These are phyloP conservation scores for Beauveria caledonica DNA, from an alignment of 2,329 filamentous ascomycete species.

Conservation along the genomic window DNA sequence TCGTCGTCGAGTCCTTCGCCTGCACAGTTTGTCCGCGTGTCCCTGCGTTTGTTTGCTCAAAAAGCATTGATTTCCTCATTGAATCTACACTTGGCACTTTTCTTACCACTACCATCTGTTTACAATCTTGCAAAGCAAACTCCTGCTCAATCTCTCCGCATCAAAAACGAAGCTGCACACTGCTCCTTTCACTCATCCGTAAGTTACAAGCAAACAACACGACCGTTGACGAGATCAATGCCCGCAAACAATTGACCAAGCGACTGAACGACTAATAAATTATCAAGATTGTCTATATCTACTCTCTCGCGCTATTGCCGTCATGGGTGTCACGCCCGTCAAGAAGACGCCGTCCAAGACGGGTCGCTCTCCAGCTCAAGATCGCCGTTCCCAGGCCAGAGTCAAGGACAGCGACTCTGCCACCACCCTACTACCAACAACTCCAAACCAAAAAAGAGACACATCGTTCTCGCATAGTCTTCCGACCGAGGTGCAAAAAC, in stretches of 20 bases:
- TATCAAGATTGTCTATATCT: not conserved
- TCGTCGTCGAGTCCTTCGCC: not conserved
- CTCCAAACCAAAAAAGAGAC: not conserved
- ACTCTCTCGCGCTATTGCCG: not conserved
- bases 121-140: not conserved
- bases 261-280: no score
- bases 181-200: not conserved
- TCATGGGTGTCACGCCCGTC: constrained; percentile 13
- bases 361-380: constrained; percentile 12
- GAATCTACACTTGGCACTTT: not conserved
- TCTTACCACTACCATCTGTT: not conserved
- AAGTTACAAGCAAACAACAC: not conserved
- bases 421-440: not conserved
- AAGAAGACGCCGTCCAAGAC: constrained; percentile 17
- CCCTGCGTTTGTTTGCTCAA: not conserved
- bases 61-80: not conserved
- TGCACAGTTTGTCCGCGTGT: not conserved
- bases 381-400: constrained; percentile 12
- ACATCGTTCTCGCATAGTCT: constrained; percentile 5
- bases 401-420: constrained; percentile 9
- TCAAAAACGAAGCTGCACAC: not conserved
- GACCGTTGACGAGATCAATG: not conserved
- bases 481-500: constrained; percentile 17
- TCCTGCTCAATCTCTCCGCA: not conserved
- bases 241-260: not conserved